Percentiles rank a stretch among this genome's conserved stretches.
Evolutionary conservation across 2,329 filamentous ascomycete genomes (phyloP).

Genomic region (Botrytis cinerea): DNA sequence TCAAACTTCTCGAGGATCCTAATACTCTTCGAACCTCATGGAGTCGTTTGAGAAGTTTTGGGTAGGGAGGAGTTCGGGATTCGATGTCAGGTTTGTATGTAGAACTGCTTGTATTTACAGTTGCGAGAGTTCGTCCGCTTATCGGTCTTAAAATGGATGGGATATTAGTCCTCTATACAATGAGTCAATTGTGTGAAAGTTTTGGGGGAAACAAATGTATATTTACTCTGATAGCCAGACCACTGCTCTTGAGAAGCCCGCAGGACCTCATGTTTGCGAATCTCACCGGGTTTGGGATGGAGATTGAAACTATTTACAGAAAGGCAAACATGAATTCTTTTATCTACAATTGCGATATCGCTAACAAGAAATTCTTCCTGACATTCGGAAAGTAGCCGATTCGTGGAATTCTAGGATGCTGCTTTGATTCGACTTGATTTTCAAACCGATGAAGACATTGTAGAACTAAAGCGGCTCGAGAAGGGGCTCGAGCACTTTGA

Average conservation of each 20-base stretch:
- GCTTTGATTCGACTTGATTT: not conserved
- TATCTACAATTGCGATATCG: conserved; percentile 23
- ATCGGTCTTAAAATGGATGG: conserved; percentile 28
- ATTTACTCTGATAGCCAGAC: conserved; percentile 40
- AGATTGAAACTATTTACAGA: conserved; percentile 1
- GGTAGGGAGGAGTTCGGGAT: conserved; percentile 67
- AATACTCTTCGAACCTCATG: conserved; percentile 74
- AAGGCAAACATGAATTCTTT: conserved; percentile 18
- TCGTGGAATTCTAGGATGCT: not conserved
- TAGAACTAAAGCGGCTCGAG: conserved; percentile 12
- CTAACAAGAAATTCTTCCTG: conserved; percentile 11
- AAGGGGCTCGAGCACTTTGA: not conserved
- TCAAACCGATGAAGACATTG: not conserved
- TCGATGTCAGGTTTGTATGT: conserved; percentile 38
- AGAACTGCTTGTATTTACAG: conserved; percentile 31
- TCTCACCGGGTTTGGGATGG: conserved; percentile 1
- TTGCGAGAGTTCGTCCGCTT: conserved; percentile 38
- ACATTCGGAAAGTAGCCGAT: conserved; percentile 15
- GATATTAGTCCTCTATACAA: conserved; percentile 28
- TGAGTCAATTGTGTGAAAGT: conserved; percentile 32
- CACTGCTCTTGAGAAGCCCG: conserved; percentile 40
- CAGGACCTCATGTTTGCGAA: conserved; percentile 35
- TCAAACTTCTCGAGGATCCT: conserved; percentile 63
- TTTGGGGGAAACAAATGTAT: conserved; percentile 26
- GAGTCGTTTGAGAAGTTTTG: conserved; percentile 77